A percentile compares a stretch with the other conserved stretches of the same genome.
phyloP scores from a whole-genome alignment of 257 asterid genomes.

The Nicotiana sylvestris region DNA sequence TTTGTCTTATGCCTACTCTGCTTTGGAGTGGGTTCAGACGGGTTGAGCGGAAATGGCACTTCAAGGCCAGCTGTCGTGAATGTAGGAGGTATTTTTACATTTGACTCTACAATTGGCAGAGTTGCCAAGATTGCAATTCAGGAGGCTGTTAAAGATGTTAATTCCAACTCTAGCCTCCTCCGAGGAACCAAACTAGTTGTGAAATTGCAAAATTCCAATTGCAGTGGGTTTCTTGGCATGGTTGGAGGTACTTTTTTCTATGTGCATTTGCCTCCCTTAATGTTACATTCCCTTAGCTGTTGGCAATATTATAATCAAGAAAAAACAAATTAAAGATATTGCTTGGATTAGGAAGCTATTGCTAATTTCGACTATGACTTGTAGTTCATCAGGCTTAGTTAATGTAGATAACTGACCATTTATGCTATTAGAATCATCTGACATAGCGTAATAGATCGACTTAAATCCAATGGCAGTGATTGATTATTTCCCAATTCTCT shows the following conservation, averaged over 20 bases:
- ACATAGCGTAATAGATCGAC: background rate
- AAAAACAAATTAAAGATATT: background rate
- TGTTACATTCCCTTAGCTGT: conserved; percentile 3
- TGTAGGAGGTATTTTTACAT: conserved; percentile 71
- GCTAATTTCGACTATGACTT: background rate
- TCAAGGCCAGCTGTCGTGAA: conserved; percentile 65
- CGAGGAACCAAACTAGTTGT: conserved; percentile 52
- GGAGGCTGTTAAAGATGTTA: conserved; percentile 91
- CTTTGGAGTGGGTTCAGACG: conserved; percentile 45
- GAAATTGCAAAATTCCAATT: conserved; percentile 47
- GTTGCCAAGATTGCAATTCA: conserved; percentile 86
- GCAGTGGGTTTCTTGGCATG: conserved; percentile 93
- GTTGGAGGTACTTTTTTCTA: conserved; percentile 52
- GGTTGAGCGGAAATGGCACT: conserved; percentile 41
- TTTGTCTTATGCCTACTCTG: conserved; percentile 32
- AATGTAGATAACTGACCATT: background rate
- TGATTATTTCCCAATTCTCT: background rate
- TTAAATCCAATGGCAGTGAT: no score
- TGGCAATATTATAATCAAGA: background rate
- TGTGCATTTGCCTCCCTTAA: background rate
- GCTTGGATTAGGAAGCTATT: background rate
- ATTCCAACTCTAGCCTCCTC: conserved; percentile 63
- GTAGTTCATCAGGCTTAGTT: background rate
- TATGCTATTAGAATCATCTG: background rate
- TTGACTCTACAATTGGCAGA: conserved; percentile 76